Base-by-base conservation (phyloP, 495 filamentous ascomycete species). In the Niebla homalea region DNA sequence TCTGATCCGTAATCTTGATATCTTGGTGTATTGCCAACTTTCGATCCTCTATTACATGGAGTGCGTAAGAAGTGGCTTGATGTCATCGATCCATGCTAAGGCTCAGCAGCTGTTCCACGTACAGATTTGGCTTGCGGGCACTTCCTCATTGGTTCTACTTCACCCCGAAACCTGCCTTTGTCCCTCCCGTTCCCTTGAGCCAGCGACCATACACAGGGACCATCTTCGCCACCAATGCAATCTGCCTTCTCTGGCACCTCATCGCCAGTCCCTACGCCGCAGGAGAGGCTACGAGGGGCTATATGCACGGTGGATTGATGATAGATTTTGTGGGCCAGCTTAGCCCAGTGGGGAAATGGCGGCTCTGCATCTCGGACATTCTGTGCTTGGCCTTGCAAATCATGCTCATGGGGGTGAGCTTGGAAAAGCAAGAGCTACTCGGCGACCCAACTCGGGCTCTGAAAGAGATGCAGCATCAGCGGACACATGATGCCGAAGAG, bases 41-140 rank as follows among this genome's bases (percentile, higher is more conserved):
- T 85, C 84, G 36, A 76, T 81, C 37, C 57, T 94, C 50, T 95
- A 95, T 67, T 93, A 92, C 64, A 83, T 93, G 77, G 89, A 95
- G 89, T 94, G 69, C 57, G 84, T 39, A 8, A 4, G 4, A 25
- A 14, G 36, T 20, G 23, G 14, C 20, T 36, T 6, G 2, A 14
- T 36, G 22, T 35, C 15, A 14, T 39, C 18, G 40, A 20, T 11
- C 32, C 44, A 50, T 37, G 51, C 23, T 45, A 20, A 42, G 21
- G 39, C 39, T 14, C 39, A 18, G 41, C 59, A 94, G 88, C 65
- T 87, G 83, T 64, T 93, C 87, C 3, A 75, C 92, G 51, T 64
- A 84, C 52, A 76, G 81, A 26, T 75, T 94, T 56, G 61, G 81
- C 46, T 45, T 88, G 43, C 85, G 88, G 37, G 75, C 80, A 56